Conservation (phyloP, 768 basidiomycete species). For the Boletellus sp. region DNA sequence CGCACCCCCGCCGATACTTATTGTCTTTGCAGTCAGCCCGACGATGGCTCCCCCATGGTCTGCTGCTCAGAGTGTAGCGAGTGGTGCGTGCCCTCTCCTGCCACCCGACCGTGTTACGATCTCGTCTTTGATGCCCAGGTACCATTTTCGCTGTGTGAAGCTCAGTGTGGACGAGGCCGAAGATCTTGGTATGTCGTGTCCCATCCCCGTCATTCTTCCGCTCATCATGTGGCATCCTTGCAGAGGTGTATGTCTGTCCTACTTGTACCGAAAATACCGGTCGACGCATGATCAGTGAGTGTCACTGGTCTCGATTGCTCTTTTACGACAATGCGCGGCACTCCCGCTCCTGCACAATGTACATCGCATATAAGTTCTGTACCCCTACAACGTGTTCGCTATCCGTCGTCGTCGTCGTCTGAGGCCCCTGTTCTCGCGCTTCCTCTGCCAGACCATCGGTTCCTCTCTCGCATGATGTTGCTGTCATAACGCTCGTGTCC, state of each 20-base stretch:
- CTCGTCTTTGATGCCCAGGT: slow-evolving; percentile 47
- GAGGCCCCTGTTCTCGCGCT: slow-evolving; percentile 30
- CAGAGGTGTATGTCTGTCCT: slow-evolving; percentile 60
- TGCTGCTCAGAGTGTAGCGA: slow-evolving; percentile 65
- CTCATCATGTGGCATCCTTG: slow-evolving; percentile 11
- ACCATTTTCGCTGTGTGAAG: slow-evolving; percentile 76
- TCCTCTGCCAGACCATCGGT: slow-evolving; percentile 33
- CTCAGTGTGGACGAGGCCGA: slow-evolving; percentile 62
- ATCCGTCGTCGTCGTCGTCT: slow-evolving; percentile 30
- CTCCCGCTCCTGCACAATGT: slow-evolving; percentile 29
- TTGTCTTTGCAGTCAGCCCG: slow-evolving; percentile 64
- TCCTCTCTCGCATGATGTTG: slow-evolving; percentile 27
- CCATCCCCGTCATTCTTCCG: not conserved
- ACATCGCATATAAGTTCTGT: slow-evolving; percentile 37
- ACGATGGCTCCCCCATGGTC: slow-evolving; percentile 83
- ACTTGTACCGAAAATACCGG: slow-evolving; percentile 59
- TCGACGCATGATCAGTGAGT: slow-evolving; percentile 76
- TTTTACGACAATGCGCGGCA: slow-evolving; percentile 27
- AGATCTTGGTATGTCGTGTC: slow-evolving; percentile 64
- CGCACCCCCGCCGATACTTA: slow-evolving; percentile 21
- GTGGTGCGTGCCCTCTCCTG: slow-evolving; percentile 48
- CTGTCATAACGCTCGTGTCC: slow-evolving; percentile 32
- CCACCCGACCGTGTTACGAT: slow-evolving; percentile 4
- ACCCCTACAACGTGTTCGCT: slow-evolving; percentile 35
- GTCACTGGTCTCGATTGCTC: slow-evolving; percentile 33